Conservation (phyloP, 768 basidiomycete species). For the Mrakia blollopis region DNA sequence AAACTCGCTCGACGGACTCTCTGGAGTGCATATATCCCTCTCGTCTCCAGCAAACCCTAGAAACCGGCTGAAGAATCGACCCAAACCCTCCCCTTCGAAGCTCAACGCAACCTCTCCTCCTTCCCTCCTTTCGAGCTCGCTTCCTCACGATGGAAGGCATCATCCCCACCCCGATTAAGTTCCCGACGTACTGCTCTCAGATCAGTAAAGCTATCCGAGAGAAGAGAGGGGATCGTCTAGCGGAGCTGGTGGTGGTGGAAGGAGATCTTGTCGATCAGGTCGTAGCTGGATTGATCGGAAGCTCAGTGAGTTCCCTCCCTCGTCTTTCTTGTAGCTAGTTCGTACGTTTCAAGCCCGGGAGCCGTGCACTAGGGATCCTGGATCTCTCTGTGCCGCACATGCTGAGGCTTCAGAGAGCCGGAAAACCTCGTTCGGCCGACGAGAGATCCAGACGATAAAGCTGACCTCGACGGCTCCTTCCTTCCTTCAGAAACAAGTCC, state of each 20-base stretch:
- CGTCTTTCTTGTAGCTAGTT: too few species aligned
- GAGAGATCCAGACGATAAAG: not conserved
- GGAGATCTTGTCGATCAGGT: not conserved
- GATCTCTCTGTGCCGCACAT: too few species aligned
- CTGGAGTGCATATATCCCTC: not conserved
- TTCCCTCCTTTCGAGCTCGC: not conserved
- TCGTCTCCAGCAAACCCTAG: not conserved
- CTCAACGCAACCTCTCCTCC: not conserved
- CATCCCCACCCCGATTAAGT: slow-evolving; percentile 3
- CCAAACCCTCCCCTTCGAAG: not conserved
- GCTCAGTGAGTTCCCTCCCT: slow-evolving; percentile 16
- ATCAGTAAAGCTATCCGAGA: slow-evolving; percentile 12
- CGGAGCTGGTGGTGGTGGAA: slow-evolving; percentile 14
- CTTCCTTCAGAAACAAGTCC: slow-evolving; percentile 24
- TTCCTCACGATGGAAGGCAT: not conserved
- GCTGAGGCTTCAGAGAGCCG: too few species aligned
- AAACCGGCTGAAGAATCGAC: not conserved
- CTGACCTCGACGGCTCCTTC: not conserved
- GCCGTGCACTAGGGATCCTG: too few species aligned
- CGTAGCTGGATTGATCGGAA: slow-evolving; percentile 15
- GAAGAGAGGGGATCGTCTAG: slow-evolving; percentile 1
- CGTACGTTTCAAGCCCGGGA: too few species aligned
- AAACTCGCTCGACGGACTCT: not conserved
- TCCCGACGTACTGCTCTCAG: slow-evolving; percentile 16
- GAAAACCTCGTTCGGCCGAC: too few species aligned